These are phyloP conservation scores for Ophiostoma montium DNA, from an alignment of 2,329 filamentous ascomycete genomes.

Conservation along the genomic window DNA sequence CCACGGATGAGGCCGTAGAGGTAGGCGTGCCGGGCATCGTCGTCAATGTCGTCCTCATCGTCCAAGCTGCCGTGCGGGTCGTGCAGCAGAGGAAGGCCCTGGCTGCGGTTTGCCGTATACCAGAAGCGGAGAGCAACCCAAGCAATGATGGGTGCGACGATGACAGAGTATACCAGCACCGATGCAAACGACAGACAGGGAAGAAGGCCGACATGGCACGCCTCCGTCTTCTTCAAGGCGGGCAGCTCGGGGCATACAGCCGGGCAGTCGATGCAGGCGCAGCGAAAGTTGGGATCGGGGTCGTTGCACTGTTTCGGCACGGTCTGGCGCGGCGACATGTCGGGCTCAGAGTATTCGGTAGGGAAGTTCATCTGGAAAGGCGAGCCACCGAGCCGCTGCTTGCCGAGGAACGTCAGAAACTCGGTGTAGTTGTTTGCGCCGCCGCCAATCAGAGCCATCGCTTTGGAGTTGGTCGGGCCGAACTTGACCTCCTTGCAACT, in stretches of 20 bases:
- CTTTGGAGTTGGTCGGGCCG: conserved; percentile 80
- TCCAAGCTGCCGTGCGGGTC: conserved; percentile 54
- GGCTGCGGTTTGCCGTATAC: conserved; percentile 29
- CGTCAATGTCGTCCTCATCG: conserved; percentile 69
- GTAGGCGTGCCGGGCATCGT: conserved; percentile 26
- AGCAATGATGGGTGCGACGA: conserved; percentile 55
- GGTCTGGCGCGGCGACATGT: conserved; percentile 60
- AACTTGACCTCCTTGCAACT: conserved; percentile 99
- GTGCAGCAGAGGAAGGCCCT: conserved; percentile 74
- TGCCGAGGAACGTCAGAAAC: conserved; percentile 81
- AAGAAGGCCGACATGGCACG: conserved; percentile 74
- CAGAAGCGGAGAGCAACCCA: conserved; percentile 59
- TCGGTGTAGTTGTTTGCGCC: conserved; percentile 81
- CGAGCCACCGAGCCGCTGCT: conserved; percentile 82
- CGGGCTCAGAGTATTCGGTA: conserved; percentile 42
- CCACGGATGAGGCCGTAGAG: conserved; percentile 8
- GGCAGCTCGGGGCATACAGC: conserved; percentile 73
- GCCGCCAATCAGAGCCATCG: conserved; percentile 92
- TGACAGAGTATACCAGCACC: conserved; percentile 68
- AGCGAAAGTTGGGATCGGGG: conserved; percentile 70
- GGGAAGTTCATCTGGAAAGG: conserved; percentile 98
- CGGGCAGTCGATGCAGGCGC: conserved; percentile 87
- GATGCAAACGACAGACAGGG: conserved; percentile 90
- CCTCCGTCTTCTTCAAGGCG: conserved; percentile 51
- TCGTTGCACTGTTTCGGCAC: conserved; percentile 80